Evolutionary conservation across 371 early-diverging fungal genomes (phyloP).

Genomic region (Mucor plumbeus): DNA sequence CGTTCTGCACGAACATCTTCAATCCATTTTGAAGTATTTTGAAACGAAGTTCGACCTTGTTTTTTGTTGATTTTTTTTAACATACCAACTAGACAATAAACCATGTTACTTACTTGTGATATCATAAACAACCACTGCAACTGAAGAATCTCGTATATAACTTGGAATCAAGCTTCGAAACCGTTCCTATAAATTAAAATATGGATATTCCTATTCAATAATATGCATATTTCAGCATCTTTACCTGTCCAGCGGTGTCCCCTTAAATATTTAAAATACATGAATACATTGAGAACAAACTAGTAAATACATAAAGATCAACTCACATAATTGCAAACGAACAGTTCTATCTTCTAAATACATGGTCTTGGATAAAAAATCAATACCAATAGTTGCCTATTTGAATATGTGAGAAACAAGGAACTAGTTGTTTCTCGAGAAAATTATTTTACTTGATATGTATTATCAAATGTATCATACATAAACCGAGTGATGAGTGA

Average conservation of each 20-base stretch:
- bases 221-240: neutral
- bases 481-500: constrained; percentile 97
- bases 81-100: neutral
- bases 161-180: constrained; percentile 97
- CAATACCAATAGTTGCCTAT: constrained; percentile 99
- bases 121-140: constrained; percentile 98
- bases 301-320: neutral
- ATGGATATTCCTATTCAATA: neutral
- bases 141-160: constrained; percentile 97
- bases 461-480: constrained; percentile 97
- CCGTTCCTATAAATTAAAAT: constrained; percentile 70
- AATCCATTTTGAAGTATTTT: constrained; percentile 97
- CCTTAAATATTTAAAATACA: constrained; percentile 53
- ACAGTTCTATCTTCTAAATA: constrained; percentile 94
- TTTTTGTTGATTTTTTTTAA: neutral
- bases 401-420: neutral
- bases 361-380: constrained; percentile 99
- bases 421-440: neutral
- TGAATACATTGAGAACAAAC: neutral
- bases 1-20: constrained; percentile 97
- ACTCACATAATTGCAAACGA: constrained; percentile 84
- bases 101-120: constrained; percentile 75
- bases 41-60: constrained; percentile 86
- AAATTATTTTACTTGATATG: constrained; percentile 76
- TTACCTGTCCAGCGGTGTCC: constrained; percentile 99